Evolutionary conservation across 352 stramenopile species (phyloP).

Genomic region (Phytophthora cryptogea): DNA sequence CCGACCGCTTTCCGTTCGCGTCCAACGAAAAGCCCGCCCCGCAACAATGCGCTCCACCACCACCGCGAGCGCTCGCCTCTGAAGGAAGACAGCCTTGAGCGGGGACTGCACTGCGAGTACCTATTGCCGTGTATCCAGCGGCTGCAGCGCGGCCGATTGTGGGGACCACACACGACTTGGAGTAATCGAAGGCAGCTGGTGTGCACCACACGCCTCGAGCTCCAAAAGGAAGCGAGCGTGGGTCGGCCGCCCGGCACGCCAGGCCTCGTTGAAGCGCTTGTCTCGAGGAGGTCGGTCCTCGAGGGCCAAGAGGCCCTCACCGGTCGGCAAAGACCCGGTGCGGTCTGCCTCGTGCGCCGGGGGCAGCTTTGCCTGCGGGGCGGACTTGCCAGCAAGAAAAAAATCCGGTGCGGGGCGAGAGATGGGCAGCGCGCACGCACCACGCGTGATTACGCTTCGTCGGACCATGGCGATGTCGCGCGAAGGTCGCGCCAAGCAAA

Average conservation of each 20-base stretch:
- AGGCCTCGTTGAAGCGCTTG: too few relatives aligned
- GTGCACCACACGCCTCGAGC: background rate
- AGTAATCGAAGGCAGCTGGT: background rate
- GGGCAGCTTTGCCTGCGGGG: too few relatives aligned
- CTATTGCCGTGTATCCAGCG: background rate
- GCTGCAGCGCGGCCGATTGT: background rate
- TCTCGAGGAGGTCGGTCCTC: too few relatives aligned
- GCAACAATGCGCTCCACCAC: slow-evolving; percentile 7
- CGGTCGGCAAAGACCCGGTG: background rate
- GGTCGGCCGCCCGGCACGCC: too few relatives aligned
- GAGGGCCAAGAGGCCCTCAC: too few relatives aligned
- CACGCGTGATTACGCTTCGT: slow-evolving; percentile 25
- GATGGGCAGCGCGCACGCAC: slow-evolving; percentile 12
- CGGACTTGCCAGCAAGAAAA: slow-evolving; percentile 3
- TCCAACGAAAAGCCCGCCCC: slow-evolving; percentile 17
- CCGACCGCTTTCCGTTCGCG: background rate
- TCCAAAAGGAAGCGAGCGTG: too few relatives aligned
- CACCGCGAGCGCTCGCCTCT: too few relatives aligned
- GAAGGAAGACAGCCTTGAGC: background rate
- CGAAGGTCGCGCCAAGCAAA: background rate
- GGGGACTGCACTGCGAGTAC: background rate
- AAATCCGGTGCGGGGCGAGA: slow-evolving; percentile 19
- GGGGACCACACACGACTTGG: background rate
- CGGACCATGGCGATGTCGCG: slow-evolving; percentile 24
- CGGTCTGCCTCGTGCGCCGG: too few relatives aligned